A percentile compares a stretch with the other conserved stretches of the same genome.
phyloP scores from a whole-genome alignment of 768 basidiomycete genomes.

The Suillus discolor region DNA sequence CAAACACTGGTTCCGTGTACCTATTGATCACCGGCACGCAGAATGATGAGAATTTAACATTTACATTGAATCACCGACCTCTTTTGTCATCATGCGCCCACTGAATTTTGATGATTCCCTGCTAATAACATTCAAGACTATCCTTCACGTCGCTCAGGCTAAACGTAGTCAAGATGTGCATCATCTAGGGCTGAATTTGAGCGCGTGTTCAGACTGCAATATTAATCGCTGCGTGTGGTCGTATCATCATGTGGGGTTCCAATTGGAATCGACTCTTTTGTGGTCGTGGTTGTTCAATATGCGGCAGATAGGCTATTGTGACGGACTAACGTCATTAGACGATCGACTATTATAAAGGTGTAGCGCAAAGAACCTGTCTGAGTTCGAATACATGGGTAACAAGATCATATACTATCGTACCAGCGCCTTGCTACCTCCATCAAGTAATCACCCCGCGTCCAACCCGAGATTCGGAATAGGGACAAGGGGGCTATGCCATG shows the following conservation, averaged over 20 bases:
- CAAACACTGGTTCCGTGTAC: slow-evolving; percentile 84
- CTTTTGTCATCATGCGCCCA: slow-evolving; percentile 67
- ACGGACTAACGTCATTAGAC: neutral
- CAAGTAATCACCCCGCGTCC: neutral
- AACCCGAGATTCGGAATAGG: neutral
- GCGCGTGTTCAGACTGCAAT: neutral
- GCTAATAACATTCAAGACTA: slow-evolving; percentile 91
- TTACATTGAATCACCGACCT: slow-evolving; percentile 52
- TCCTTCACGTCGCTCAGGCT: slow-evolving; percentile 80
- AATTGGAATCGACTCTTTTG: slow-evolving; percentile 74
- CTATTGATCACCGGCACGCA: slow-evolving; percentile 39
- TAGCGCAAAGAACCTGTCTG: neutral
- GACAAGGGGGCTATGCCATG: neutral
- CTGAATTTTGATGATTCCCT: slow-evolving; percentile 70
- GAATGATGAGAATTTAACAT: neutral
- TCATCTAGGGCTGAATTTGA: slow-evolving; percentile 65
- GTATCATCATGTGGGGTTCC: slow-evolving; percentile 98
- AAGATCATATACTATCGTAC: neutral
- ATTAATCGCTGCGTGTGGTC: slow-evolving; percentile 61
- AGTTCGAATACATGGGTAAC: neutral
- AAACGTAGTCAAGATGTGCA: slow-evolving; percentile 97
- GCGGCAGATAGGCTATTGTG: neutral
- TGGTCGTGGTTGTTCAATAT: slow-evolving; percentile 34
- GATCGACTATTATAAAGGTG: neutral
- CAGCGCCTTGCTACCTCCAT: neutral